phyloP scores from a whole-genome alignment of 208 protist species.

The Leishmania turanica region DNA sequence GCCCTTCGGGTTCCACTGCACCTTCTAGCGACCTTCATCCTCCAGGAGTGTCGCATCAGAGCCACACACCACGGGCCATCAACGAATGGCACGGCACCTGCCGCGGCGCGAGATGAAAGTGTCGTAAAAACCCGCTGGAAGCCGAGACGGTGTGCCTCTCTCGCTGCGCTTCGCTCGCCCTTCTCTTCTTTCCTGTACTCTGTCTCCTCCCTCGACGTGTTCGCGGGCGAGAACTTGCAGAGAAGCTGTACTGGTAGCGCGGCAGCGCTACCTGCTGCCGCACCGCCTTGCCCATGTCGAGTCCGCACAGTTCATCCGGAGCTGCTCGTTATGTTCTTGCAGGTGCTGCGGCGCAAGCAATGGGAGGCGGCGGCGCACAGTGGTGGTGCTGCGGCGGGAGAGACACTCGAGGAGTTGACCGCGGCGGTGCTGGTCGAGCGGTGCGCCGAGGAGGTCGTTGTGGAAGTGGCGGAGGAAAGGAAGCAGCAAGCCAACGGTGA shows the following conservation, averaged over 20 bases:
- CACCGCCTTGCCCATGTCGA: no score
- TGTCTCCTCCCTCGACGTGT: background rate
- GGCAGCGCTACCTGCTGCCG: background rate
- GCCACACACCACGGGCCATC: background rate
- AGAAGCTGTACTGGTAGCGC: background rate
- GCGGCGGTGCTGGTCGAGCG: background rate
- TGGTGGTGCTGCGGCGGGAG: background rate
- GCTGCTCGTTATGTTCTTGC: constrained; percentile 3
- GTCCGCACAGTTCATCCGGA: constrained; percentile 6
- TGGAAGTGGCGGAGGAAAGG: background rate
- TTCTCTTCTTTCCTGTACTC: background rate
- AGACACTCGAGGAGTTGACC: constrained; percentile 11
- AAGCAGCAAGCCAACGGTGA: background rate
- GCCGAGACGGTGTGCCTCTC: no score
- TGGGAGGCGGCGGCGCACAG: background rate
- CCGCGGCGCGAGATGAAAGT: background rate
- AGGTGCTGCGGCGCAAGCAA: constrained; percentile 4
- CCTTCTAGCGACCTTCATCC: constrained; percentile 23
- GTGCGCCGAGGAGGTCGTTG: background rate
- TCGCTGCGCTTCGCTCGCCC: background rate
- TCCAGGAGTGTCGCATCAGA: constrained; percentile 22
- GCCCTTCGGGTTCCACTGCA: constrained; percentile 18
- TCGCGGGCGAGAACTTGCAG: background rate
- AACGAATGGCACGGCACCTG: background rate
- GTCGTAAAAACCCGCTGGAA: background rate